These are phyloP conservation scores for Cyclotella baltica DNA, from an alignment of 108 stramenopile species.

Conservation along the genomic window DNA sequence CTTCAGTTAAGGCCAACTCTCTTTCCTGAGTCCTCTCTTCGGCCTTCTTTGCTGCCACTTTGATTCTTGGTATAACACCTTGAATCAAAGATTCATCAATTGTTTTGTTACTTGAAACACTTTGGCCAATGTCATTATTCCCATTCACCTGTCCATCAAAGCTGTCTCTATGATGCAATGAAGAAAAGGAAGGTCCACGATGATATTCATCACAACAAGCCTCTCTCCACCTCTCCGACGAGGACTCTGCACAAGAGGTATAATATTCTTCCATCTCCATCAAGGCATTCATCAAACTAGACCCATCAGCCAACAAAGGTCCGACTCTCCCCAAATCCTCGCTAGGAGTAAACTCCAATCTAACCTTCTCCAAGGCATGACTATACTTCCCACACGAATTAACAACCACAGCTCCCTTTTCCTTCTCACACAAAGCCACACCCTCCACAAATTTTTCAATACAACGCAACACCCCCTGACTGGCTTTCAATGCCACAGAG, in stretches of 20 bases:
- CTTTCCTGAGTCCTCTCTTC: slow-evolving; percentile 48
- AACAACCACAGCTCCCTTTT: slow-evolving; percentile 21
- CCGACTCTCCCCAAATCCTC: slow-evolving; percentile 25
- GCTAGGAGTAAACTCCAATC: not conserved
- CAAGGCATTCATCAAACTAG: slow-evolving; percentile 44
- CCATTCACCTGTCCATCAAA: not conserved
- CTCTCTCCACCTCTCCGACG: slow-evolving; percentile 52
- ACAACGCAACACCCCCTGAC: slow-evolving; percentile 12
- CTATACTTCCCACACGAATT: not conserved
- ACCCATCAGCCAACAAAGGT: slow-evolving; percentile 43
- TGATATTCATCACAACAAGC: slow-evolving; percentile 26
- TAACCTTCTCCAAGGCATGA: slow-evolving; percentile 13
- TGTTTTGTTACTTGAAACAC: not conserved
- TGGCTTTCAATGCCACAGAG: slow-evolving; percentile 22
- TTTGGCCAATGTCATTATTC: not conserved
- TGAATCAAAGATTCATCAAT: slow-evolving; percentile 17
- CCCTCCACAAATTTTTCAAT: slow-evolving; percentile 29
- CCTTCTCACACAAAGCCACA: slow-evolving; percentile 14
- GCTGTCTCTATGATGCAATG: not conserved
- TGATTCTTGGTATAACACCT: slow-evolving; percentile 46
- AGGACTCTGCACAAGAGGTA: slow-evolving; percentile 44
- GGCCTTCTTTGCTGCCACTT: slow-evolving; percentile 46
- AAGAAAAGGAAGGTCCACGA: not conserved
- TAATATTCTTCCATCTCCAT: slow-evolving; percentile 64
- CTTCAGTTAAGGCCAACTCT: slow-evolving; percentile 55